A percentile compares a stretch with the other conserved stretches of the same genome.
These are phyloP conservation scores for Trametes cinnabarina DNA, from an alignment of 768 basidiomycete species.

Conservation along the genomic window DNA sequence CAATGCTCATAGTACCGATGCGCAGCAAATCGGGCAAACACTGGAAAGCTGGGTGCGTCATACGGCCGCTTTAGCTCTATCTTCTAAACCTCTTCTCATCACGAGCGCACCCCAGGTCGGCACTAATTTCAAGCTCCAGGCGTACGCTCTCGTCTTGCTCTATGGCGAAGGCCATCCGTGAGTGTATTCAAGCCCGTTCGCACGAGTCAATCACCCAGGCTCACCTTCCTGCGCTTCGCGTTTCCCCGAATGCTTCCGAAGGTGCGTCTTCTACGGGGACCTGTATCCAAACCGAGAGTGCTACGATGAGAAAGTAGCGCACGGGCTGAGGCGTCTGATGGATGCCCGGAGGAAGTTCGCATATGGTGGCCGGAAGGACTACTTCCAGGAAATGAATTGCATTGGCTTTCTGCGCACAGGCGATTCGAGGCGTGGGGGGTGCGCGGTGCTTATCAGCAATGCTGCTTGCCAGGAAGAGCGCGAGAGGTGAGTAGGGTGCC, in stretches of 20 bases:
- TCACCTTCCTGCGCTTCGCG: neutral
- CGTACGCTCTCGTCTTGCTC: slow-evolving; percentile 77
- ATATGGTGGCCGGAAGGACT: slow-evolving; percentile 63
- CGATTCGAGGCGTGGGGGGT: slow-evolving; percentile 51
- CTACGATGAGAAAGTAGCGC: slow-evolving; percentile 52
- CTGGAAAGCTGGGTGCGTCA: slow-evolving; percentile 77
- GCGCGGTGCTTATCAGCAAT: slow-evolving; percentile 73
- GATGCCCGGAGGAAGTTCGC: slow-evolving; percentile 63
- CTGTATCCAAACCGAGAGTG: slow-evolving; percentile 71
- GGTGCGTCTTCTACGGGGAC: slow-evolving; percentile 88
- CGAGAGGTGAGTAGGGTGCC: slow-evolving; percentile 5
- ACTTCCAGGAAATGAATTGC: slow-evolving; percentile 55
- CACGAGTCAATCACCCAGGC: neutral
- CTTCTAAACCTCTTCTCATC: neutral
- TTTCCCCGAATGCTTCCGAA: slow-evolving; percentile 28
- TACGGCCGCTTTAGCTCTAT: neutral
- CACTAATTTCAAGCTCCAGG: slow-evolving; percentile 71
- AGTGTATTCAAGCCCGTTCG: slow-evolving; percentile 28
- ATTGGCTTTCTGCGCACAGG: slow-evolving; percentile 78
- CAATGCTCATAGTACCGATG: neutral
- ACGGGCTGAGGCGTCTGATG: slow-evolving; percentile 54
- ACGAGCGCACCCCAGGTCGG: slow-evolving; percentile 48
- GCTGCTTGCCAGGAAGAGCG: slow-evolving; percentile 4
- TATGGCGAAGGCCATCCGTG: slow-evolving; percentile 72
- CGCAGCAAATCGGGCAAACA: slow-evolving; percentile 65